Conservation (phyloP, 371 early-diverging fungal genomes). For the Actinomortierella wolfii region DNA sequence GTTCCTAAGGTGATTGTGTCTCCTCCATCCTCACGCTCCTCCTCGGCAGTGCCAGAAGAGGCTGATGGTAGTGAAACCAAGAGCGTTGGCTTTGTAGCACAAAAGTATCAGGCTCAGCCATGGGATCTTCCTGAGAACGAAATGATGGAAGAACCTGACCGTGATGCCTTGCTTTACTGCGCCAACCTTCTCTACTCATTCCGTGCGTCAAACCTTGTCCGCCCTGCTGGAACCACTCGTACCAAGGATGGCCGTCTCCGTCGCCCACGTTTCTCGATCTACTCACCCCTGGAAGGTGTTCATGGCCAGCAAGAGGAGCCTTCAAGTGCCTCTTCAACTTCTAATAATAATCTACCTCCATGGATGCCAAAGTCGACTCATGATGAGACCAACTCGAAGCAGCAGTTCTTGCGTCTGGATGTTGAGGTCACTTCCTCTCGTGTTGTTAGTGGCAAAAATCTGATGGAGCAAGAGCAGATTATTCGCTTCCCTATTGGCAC, state of each 20-base stretch:
- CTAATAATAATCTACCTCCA: constrained; percentile 24
- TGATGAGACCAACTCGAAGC: constrained; percentile 18
- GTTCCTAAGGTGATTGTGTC: background rate
- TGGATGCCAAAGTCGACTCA: constrained; percentile 39
- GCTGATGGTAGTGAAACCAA: constrained; percentile 13
- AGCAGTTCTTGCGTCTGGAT: constrained; percentile 38
- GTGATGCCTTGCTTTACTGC: constrained; percentile 41
- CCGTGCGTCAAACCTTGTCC: constrained; percentile 18
- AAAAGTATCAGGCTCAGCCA: constrained; percentile 10
- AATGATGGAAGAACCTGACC: constrained; percentile 35
- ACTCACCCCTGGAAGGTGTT: constrained; percentile 43
- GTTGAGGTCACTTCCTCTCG: constrained; percentile 43
- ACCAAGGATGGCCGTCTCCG: constrained; percentile 41
- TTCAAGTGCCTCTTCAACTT: background rate
- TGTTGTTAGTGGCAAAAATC: constrained; percentile 36
- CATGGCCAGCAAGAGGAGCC: constrained; percentile 3
- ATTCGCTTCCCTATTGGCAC: constrained; percentile 39
- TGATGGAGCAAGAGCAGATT: constrained; percentile 34
- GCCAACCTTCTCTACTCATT: constrained; percentile 40
- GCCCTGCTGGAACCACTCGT: constrained; percentile 29
- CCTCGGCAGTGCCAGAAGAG: constrained; percentile 3
- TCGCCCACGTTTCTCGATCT: constrained; percentile 37
- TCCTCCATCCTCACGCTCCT: background rate
- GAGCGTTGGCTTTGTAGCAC: constrained; percentile 41
- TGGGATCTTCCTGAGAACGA: constrained; percentile 13